Evolutionary conservation across 2,329 filamentous ascomycete species (phyloP).

Genomic region (Colletotrichum siamense): DNA sequence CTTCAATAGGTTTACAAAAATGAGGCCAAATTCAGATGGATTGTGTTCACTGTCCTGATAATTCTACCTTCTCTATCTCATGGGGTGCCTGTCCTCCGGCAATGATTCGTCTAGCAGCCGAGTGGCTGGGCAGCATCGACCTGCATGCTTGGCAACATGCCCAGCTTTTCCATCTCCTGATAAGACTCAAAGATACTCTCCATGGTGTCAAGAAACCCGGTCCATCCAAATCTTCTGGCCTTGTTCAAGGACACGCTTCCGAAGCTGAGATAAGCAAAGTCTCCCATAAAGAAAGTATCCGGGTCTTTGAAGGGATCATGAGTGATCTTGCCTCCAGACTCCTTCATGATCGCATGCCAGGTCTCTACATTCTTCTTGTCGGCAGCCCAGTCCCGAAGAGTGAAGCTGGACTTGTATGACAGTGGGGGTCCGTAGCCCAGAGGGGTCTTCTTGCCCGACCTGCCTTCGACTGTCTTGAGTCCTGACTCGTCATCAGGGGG

Average conservation of each 20-base stretch:
- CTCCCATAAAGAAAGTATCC: not conserved
- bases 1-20: accelerated
- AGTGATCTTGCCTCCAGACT: not conserved
- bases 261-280: not conserved
- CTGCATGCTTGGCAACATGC: not conserved
- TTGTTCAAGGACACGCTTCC: not conserved
- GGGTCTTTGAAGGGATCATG: not conserved
- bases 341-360: not conserved
- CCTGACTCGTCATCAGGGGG: not conserved
- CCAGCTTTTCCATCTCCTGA: not conserved
- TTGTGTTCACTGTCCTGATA: not conserved
- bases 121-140: not conserved
- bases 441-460: not conserved
- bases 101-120: not conserved
- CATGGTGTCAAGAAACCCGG: not conserved
- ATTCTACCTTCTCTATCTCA: accelerated
- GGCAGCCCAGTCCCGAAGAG: not conserved
- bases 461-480: not conserved
- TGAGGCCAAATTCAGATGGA: not conserved
- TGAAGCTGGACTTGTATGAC: not conserved
- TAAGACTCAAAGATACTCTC: slow-evolving; percentile 5
- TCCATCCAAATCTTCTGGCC: not conserved
- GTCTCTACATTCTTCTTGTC: not conserved
- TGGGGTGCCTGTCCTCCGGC: not conserved
- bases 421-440: not conserved